phyloP scores from a whole-genome alignment of 306 rosid genomes.

The Vigna radiata region DNA sequence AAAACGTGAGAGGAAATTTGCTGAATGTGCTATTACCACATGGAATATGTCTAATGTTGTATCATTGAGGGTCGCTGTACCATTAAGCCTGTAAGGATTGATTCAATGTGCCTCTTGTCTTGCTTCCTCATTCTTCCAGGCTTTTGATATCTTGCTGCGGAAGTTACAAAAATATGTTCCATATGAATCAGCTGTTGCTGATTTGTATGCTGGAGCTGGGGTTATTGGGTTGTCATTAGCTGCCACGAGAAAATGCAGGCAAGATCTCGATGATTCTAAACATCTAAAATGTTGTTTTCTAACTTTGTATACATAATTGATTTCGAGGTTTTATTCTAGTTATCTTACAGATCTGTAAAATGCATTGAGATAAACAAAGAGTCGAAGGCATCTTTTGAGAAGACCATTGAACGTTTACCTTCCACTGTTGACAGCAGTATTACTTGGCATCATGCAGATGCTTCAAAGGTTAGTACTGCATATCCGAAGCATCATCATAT shows the following conservation, averaged over 20 bases:
- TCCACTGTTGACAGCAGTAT: conserved; percentile 69
- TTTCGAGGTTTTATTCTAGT: conserved; percentile 26
- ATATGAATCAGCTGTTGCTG: conserved; percentile 83
- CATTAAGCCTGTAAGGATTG: conserved; percentile 16
- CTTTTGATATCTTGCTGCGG: conserved; percentile 82
- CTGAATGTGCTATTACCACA: too few relatives aligned
- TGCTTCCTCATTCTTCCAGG: conserved; percentile 57
- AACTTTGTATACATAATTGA: conserved; percentile 23
- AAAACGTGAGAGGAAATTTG: too few relatives aligned
- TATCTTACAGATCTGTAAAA: conserved; percentile 71
- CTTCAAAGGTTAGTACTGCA: conserved; percentile 68
- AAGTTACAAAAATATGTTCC: conserved; percentile 92
- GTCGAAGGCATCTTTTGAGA: conserved; percentile 89
- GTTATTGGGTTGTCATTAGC: conserved; percentile 95
- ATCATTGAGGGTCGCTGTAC: conserved; percentile 2
- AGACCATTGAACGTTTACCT: conserved; percentile 82
- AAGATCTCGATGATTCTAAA: conserved; percentile 52
- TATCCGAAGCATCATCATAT: conserved; percentile 43
- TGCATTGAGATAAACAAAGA: conserved; percentile 95
- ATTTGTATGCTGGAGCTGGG: conserved; percentile 97
- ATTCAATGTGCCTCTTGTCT: conserved; percentile 27
- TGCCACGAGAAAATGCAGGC: conserved; percentile 93
- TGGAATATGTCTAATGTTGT: background rate
- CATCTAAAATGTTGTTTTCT: conserved; percentile 2
- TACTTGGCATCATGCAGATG: conserved; percentile 94